phyloP scores from a whole-genome alignment of 2,329 filamentous ascomycete species.

The Xylariaceae sp. region DNA sequence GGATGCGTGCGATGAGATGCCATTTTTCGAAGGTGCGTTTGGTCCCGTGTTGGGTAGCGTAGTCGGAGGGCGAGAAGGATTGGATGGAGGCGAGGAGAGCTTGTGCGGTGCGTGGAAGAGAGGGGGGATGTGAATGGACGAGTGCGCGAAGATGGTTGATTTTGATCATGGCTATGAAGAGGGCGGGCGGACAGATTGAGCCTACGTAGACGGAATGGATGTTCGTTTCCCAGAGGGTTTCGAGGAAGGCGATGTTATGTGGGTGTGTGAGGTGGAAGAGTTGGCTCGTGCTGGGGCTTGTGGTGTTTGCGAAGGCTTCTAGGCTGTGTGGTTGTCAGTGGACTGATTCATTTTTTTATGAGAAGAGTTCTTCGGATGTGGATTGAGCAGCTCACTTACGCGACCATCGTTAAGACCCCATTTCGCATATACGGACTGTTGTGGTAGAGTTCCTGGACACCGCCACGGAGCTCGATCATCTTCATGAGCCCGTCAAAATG shows the following conservation, averaged over 20 bases:
- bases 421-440: slow-evolving; percentile 13
- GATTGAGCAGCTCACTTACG: slow-evolving; percentile 22
- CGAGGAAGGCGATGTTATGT: slow-evolving; percentile 25
- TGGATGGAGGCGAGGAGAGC: slow-evolving; percentile 24
- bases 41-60: slow-evolving; percentile 21
- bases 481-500: slow-evolving; percentile 30
- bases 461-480: slow-evolving; percentile 31
- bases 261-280: slow-evolving; percentile 16
- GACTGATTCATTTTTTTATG: not conserved
- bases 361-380: too few species aligned
- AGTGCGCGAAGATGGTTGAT: slow-evolving; percentile 17
- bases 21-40: slow-evolving; percentile 23
- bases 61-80: slow-evolving; percentile 29
- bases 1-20: slow-evolving; percentile 29
- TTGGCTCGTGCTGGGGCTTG: slow-evolving; percentile 30
- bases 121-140: not conserved
- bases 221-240: slow-evolving; percentile 18
- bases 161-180: slow-evolving; percentile 7
- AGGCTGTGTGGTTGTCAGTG: slow-evolving; percentile 18
- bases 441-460: slow-evolving; percentile 20
- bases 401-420: slow-evolving; percentile 20
- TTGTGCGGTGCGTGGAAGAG: slow-evolving; percentile 13
- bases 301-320: slow-evolving; percentile 32
- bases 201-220: slow-evolving; percentile 13
- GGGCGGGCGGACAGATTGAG: slow-evolving; percentile 14